A percentile compares a stretch with the other conserved stretches of the same genome.
phyloP scores from a whole-genome alignment of 1,284 basidiomycete genomes.

The Malassezia yamatoensis region DNA sequence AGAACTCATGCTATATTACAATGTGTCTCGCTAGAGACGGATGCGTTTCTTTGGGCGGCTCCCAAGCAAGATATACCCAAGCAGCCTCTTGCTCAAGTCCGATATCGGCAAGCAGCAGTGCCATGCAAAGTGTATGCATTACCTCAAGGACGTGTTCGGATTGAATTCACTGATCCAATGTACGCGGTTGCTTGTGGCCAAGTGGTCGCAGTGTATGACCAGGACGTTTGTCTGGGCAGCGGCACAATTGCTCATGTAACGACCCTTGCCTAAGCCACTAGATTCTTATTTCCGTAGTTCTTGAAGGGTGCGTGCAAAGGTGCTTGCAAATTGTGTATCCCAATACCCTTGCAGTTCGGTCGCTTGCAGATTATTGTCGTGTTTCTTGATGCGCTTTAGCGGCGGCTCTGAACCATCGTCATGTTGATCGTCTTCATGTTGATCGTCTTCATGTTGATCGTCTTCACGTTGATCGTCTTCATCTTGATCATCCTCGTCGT shows the following conservation, averaged over 20 bases:
- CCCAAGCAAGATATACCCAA: conserved; percentile 49
- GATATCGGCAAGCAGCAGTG: conserved; percentile 61
- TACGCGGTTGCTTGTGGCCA: conserved; percentile 71
- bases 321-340: conserved; percentile 10
- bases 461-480: background rate
- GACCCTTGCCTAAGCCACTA: conserved; percentile 11
- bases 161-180: conserved; percentile 56
- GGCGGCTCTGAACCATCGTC: no score
- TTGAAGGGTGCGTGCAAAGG: conserved; percentile 6
- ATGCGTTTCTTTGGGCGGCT: conserved; percentile 22
- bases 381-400: no score
- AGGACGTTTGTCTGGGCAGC: conserved; percentile 71
- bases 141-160: conserved; percentile 17
- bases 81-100: conserved; percentile 60
- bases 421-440: background rate
- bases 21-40: conserved; percentile 32
- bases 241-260: conserved; percentile 55
- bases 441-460: conserved; percentile 1
- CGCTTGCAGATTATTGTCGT: no score
- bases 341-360: conserved; percentile 3
- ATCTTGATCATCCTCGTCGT: conserved; percentile 5
- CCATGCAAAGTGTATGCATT: conserved; percentile 50
- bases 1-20: conserved; percentile 62
- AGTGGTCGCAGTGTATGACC: conserved; percentile 63
- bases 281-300: background rate